Evolutionary conservation across 345 rosid genomes (phyloP).

Genomic region (Leavenworthia alabamica): DNA sequence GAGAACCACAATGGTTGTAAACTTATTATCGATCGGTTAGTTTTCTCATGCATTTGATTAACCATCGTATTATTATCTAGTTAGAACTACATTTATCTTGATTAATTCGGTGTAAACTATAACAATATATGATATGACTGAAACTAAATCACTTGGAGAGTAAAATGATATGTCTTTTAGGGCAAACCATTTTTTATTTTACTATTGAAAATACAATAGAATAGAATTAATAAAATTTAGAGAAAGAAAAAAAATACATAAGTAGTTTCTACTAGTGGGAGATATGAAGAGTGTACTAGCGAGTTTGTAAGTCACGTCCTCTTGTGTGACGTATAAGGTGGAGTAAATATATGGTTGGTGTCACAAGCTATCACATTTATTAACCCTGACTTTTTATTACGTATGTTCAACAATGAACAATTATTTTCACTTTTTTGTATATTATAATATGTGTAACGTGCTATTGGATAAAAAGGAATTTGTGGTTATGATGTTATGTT

Average conservation of each 20-base stretch:
- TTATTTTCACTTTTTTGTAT: neutral
- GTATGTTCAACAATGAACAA: neutral
- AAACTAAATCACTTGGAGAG: neutral
- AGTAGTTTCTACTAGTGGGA: conserved; percentile 4
- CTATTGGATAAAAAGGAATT: neutral
- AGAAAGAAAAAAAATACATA: neutral
- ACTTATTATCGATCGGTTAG: neutral
- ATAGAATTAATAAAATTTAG: neutral
- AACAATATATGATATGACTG: neutral
- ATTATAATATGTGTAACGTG: neutral
- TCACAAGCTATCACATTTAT: conserved; percentile 26
- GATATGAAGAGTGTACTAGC: conserved; percentile 12
- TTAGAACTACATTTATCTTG: neutral
- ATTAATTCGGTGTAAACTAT: neutral
- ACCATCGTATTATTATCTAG: neutral
- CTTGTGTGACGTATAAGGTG: conserved; percentile 23
- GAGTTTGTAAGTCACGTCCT: conserved; percentile 21
- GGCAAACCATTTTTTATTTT: neutral
- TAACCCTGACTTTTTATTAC: neutral
- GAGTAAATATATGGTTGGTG: conserved; percentile 25
- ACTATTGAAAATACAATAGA: neutral
- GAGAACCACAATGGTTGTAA: neutral
- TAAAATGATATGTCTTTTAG: neutral
- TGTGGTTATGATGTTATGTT: neutral
- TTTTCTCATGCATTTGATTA: neutral